Evolutionary conservation across 345 rosid species (phyloP).

Genomic region (Syzygium aromaticum): DNA sequence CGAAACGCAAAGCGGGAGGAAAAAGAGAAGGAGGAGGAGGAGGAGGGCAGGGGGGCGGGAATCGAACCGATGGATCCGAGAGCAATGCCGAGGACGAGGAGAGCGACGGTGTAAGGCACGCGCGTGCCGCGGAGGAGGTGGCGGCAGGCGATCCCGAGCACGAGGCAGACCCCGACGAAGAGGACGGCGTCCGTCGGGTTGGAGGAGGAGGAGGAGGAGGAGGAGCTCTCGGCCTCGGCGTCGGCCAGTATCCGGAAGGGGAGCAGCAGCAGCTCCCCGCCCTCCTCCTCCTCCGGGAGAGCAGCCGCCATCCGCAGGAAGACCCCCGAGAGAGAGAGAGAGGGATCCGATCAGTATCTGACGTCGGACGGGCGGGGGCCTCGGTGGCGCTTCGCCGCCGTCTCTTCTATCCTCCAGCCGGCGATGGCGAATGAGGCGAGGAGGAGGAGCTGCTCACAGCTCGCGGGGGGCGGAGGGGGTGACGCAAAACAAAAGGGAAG

Average conservation of each 20-base stretch:
- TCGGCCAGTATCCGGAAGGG: not conserved
- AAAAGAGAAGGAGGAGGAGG: no score
- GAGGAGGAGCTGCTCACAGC: no score
- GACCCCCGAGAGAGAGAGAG: not conserved
- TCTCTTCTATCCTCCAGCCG: no score
- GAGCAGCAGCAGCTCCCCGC: not conserved
- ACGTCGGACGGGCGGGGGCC: not conserved
- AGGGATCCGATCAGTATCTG: not conserved
- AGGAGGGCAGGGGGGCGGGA: not conserved
- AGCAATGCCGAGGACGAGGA: slow-evolving; percentile 76
- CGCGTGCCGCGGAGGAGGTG: slow-evolving; percentile 81
- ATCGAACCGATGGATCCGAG: slow-evolving; percentile 75
- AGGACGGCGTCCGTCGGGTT: slow-evolving; percentile 70
- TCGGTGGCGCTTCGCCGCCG: not conserved
- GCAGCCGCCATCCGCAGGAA: not conserved
- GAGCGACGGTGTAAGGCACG: slow-evolving; percentile 90
- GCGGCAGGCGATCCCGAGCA: slow-evolving; percentile 70
- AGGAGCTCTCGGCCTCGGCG: not conserved
- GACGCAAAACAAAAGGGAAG: not conserved
- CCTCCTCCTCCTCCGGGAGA: not conserved
- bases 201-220: not conserved
- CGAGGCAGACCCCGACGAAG: slow-evolving; percentile 66
- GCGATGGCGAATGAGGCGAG: no score
- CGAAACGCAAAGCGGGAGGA: not conserved
- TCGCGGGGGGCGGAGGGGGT: not conserved